A percentile compares a stretch with the other conserved stretches of the same genome.
Evolutionary conservation across 2,329 filamentous ascomycete species (phyloP).

Genomic region (Alternaria viburni): DNA sequence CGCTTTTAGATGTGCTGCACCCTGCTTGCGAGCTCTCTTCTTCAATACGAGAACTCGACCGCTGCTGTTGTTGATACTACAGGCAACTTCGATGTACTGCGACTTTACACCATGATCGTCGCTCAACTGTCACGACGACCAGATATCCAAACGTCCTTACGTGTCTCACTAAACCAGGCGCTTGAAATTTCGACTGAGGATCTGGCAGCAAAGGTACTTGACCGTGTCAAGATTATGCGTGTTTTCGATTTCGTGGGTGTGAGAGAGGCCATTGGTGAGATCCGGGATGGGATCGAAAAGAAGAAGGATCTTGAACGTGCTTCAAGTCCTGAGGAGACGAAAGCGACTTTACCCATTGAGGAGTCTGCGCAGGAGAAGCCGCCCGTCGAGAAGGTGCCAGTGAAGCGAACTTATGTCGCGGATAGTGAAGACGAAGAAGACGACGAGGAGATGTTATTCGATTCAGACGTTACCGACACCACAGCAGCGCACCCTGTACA

Average conservation of each 20-base stretch:
- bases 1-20: conserved; percentile 26
- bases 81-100: conserved; percentile 54
- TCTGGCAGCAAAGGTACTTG: conserved; percentile 48
- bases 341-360: neutral
- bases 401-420: conserved; percentile 34
- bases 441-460: conserved; percentile 50
- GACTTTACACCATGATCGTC: conserved; percentile 44
- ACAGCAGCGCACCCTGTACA: neutral
- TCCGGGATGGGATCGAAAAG: conserved; percentile 47
- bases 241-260: conserved; percentile 59
- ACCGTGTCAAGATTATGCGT: conserved; percentile 56
- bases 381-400: neutral
- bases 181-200: conserved; percentile 21
- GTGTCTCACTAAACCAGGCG: neutral
- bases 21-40: conserved; percentile 49
- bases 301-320: neutral
- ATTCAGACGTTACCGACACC: conserved; percentile 9
- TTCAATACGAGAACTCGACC: conserved; percentile 27
- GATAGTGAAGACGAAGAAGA: conserved; percentile 47
- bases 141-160: neutral
- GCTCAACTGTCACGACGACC: conserved; percentile 21
- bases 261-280: conserved; percentile 54
- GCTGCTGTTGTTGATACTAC: conserved; percentile 56
- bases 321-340: conserved; percentile 29
- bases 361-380: neutral